A percentile compares a stretch with the other conserved stretches of the same genome.
phyloP scores from a whole-genome alignment of 768 basidiomycete genomes.

The Pulveroboletus sp. region DNA sequence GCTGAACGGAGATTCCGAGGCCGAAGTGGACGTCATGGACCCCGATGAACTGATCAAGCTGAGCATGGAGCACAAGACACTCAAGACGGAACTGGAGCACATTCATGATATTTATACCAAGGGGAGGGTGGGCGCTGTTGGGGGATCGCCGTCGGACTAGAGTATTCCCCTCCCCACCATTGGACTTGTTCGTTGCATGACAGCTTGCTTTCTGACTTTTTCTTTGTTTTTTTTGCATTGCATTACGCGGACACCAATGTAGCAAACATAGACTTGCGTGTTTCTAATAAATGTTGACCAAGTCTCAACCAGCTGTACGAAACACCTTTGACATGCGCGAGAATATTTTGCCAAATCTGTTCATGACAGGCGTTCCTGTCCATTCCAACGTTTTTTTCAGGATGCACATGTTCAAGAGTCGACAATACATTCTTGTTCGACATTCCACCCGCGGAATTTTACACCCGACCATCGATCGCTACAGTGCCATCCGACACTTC shows the following conservation, averaged over 20 bases:
- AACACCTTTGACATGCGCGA: not conserved
- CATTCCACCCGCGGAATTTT: constrained; percentile 24
- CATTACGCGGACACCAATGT: constrained; percentile 1
- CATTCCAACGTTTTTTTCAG: not conserved
- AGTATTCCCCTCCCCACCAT: no score
- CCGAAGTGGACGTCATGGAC: constrained; percentile 52
- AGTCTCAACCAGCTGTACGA: no score
- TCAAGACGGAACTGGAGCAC: constrained; percentile 52
- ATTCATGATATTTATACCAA: constrained; percentile 42
- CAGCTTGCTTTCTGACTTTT: no score
- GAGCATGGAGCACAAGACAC: constrained; percentile 41
- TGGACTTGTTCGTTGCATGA: no score
- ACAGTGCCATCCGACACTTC: constrained; percentile 55
- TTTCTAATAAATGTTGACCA: no score
- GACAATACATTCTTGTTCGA: constrained; percentile 15
- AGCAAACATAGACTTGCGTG: no score
- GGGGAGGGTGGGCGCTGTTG: constrained; percentile 1
- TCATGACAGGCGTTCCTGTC: not conserved
- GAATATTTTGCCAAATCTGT: constrained; percentile 5
- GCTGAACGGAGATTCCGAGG: constrained; percentile 53
- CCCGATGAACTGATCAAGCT: constrained; percentile 50
- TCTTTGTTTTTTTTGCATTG: no score
- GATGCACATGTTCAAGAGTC: constrained; percentile 14
- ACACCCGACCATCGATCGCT: constrained; percentile 48
- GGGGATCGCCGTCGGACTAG: constrained; percentile 16